phyloP scores from a whole-genome alignment of 192 early-diverging fungal species.

The Diversispora eburnea region DNA sequence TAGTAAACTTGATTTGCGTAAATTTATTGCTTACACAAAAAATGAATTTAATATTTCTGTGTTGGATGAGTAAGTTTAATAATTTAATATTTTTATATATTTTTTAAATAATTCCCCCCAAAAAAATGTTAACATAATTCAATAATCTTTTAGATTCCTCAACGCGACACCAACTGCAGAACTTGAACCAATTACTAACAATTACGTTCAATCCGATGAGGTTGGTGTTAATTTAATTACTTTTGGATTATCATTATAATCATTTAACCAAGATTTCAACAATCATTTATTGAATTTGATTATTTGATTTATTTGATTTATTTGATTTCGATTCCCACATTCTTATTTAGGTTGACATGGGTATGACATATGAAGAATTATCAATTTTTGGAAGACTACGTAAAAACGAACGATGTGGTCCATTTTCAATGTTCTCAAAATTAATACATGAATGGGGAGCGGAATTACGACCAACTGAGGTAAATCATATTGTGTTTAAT shows the following conservation, averaged over 20 bases:
- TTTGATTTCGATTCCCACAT: slow-evolving; percentile 10
- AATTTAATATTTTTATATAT: not conserved
- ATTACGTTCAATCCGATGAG: slow-evolving; percentile 87
- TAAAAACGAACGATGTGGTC: slow-evolving; percentile 84
- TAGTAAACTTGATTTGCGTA: slow-evolving; percentile 81
- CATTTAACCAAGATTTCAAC: too few relatives aligned
- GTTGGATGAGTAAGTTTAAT: slow-evolving; percentile 45
- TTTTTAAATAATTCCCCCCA: not conserved
- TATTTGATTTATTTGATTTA: too few relatives aligned
- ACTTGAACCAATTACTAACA: slow-evolving; percentile 83
- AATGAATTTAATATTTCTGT: slow-evolving; percentile 64
- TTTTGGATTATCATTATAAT: too few relatives aligned
- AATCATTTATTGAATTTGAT: not conserved
- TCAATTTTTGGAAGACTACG: slow-evolving; percentile 87
- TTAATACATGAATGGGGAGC: slow-evolving; percentile 78
- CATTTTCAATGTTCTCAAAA: slow-evolving; percentile 91
- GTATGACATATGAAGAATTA: slow-evolving; percentile 95
- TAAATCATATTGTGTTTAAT: slow-evolving; percentile 23
- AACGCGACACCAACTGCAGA: slow-evolving; percentile 91
- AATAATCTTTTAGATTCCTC: slow-evolving; percentile 60
- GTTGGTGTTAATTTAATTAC: slow-evolving; percentile 23
- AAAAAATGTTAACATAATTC: not conserved
- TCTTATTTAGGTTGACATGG: slow-evolving; percentile 77
- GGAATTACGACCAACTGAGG: slow-evolving; percentile 57
- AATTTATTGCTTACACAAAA: slow-evolving; percentile 73